Base-by-base conservation (phyloP, 345 rosid genomes). In the Acer negundo region DNA sequence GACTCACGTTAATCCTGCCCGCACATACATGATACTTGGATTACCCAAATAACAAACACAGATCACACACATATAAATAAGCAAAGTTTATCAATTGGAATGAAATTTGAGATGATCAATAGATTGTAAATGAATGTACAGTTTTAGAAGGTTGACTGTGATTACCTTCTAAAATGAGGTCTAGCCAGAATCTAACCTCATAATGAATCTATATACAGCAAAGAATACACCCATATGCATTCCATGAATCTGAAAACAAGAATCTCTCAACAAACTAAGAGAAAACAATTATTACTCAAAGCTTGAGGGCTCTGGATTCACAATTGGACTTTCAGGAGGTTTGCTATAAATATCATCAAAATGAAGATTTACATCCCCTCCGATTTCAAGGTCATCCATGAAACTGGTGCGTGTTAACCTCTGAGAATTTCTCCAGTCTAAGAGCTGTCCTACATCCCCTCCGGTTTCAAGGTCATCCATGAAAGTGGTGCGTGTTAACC, bases 261-360 rank as follows among this genome's bases (percentile, higher is more conserved):
- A 58, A 24, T 31, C 42, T 56, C 23, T 20, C 6, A 38, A 49
- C 47, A 22, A n/a, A 49, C 40, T 51, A 70, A 42, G 44, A 23
- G 35, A n/a, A 20, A 68, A 61, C 42, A 12, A 59, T 65, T 65
- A 67, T 62, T 51, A 72, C 69, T 66, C 75, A 23, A 87, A 75
- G 79, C 80, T 79, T 15, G 65, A 72, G 22, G 78, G 79, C 46
- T 79, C 81, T 40, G 77, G 59, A 75, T 77, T 75, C 55, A 78
- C 70, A 0, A 72, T 72, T 17, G 86, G 88, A 72, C 87, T 88
- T 77, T 86, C 86, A 5, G 90, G 94, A 22, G 92, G 93, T 78
- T 84, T 83, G 86, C 88, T 86, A 81, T 88, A 96, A 76, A 96
- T 75, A 80, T 94, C 94, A 69, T 84, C 98, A 69, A 96, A 96